Base-by-base conservation (phyloP, 192 early-diverging fungal genomes). In the Rhizoclosmatium globosum region DNA sequence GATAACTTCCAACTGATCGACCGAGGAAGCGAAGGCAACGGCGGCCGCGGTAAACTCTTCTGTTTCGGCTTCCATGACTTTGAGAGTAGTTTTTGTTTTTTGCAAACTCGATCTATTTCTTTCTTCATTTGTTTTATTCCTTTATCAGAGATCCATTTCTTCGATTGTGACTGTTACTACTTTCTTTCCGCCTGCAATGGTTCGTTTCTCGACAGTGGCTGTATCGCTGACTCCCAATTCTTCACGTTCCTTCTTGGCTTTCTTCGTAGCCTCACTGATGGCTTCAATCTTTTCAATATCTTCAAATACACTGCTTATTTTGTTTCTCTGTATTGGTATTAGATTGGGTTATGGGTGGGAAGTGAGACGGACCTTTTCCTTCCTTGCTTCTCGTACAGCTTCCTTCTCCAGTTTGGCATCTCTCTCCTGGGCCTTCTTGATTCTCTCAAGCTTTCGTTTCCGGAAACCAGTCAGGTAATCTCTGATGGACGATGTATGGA, bases 391-490 rank as follows among this genome's bases (percentile, higher is more conserved):
- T 46, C 78, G 53, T 53, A 71, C 46, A 71, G 82, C 84, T n/a
- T 82, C 78, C 45, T 79, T 74, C 1, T 56, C 68, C 50, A 60
- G 50, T 31, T 73, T 44, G 9, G 67, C 77, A 38, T 66, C 67
- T n/a, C 79, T 31, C 45, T 81, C 83, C 23, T 76, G 64, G 31
- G 79, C 72, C 64, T 59, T 58, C 64, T 85, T 84, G 23, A 84
- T 85, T 61, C 66, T 59, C 23, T 82, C 84, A 3, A 84, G 76
- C 39, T 87, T 87, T 17, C 86, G 75, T 60, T 85, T 85, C 56
- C 85, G 84, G 84, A 87, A 87, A 19, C 86, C 86, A 31, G 86
- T 87, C 50, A 87, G 60, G 68, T 71, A 87, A 47, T 87, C 81
- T 58, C 86, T 78, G 50, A 11, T 56, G 39, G 44, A 65, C 64